Evolutionary conservation across 768 basidiomycete species (phyloP).

Genomic region (Lactarius hatsudake): DNA sequence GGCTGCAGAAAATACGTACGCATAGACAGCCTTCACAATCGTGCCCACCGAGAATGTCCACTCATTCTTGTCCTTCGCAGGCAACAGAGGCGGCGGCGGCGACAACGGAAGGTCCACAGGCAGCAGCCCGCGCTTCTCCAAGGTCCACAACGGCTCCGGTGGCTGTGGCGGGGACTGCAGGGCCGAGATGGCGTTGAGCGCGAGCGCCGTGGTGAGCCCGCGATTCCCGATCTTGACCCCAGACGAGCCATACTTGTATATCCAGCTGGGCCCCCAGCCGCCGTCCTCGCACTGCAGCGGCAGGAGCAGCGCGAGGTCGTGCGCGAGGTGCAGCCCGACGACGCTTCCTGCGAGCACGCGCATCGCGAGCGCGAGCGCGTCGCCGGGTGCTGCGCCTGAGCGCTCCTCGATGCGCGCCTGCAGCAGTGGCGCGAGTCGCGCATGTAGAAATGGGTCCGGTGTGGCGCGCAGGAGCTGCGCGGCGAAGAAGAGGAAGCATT

Average conservation of each 20-base stretch:
- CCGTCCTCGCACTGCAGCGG: slow-evolving; percentile 53
- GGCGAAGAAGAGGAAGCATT: slow-evolving; percentile 52
- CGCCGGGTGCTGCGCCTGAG: slow-evolving; percentile 44
- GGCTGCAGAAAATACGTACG: slow-evolving; percentile 11
- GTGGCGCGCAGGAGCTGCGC: slow-evolving; percentile 42
- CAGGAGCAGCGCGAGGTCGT: slow-evolving; percentile 46
- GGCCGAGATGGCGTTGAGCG: slow-evolving; percentile 47
- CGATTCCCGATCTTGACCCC: slow-evolving; percentile 52
- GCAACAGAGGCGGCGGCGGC: background rate
- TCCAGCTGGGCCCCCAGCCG: slow-evolving; percentile 55
- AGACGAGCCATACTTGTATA: slow-evolving; percentile 53
- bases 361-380: no score
- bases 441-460: slow-evolving; percentile 36
- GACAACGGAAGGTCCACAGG: background rate
- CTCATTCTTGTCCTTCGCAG: background rate
- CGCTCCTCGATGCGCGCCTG: slow-evolving; percentile 48
- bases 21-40: slow-evolving; percentile 3
- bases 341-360: slow-evolving; percentile 44
- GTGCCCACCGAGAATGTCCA: background rate
- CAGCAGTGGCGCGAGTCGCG: slow-evolving; percentile 40
- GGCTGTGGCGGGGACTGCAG: slow-evolving; percentile 18
- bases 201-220: slow-evolving; percentile 53
- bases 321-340: slow-evolving; percentile 42
- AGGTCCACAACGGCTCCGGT: no score
- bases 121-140: no score